Evolutionary conservation across 108 stramenopile species (phyloP), one percentile per base, ranked within the genome.

Genomic region (Cyclotella sp.): DNA sequence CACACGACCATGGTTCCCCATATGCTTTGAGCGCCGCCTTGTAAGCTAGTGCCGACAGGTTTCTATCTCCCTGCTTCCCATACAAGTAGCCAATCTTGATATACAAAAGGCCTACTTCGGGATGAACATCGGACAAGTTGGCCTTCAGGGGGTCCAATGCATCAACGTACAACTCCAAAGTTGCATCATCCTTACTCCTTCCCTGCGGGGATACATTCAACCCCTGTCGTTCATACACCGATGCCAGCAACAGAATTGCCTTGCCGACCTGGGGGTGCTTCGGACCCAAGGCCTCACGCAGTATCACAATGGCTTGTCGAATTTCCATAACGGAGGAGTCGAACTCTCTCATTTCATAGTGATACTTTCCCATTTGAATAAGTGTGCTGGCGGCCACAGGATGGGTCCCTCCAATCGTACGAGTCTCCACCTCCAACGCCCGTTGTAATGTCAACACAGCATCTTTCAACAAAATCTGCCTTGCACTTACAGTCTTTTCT

Each of bases 231-330:
- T 80, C 79, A 68, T 73, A 80, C 15, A 80, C 71, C 45, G 66
- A 73, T 28, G 79, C 79, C 60, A 80, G 49, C 24, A 80, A 40
- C 15, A 80, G 26, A 15, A 73, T 46, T 2, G 71, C 66, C 62
- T 73, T 80, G 9, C 79, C 67, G 11, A 73, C 72, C 68, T 80
- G 79, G 40, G 79, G 72, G 52, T 80, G 79, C 53, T 73, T 80
- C 13, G 57, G 58, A 27, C 79, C 79, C 47, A 80, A 34, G 19
- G 79, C 72, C 43, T 69, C 65, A n/a, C 60, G 44, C 39, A 55
- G 68, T 63, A 73, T 80, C 1, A 16, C 29, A 16, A 73, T 51
- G 3, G 79, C 79, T 28, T 60, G 66, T 52, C 72, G 59, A 42
- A 80, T 80, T 57, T 73, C 79, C 52, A 53, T 58, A 49, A 80